Conservation (phyloP, 257 asterid genomes). For the Solanum dulcamara region DNA sequence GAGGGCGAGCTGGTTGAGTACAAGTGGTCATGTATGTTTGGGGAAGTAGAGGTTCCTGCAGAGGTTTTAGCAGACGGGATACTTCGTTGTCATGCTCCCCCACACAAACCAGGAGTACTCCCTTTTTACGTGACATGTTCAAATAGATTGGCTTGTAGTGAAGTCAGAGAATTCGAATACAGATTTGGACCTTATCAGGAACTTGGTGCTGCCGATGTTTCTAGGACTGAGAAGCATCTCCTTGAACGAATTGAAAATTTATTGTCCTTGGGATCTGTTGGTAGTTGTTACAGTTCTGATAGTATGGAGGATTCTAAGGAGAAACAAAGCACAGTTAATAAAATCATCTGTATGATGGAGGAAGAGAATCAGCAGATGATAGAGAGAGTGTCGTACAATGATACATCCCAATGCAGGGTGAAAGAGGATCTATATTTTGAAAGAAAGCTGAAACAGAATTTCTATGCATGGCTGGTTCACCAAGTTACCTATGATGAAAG, state of each 20-base stretch:
- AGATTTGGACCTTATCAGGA: constrained; percentile 24
- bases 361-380: constrained; percentile 37
- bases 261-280: constrained; percentile 19
- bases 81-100: constrained; percentile 64
- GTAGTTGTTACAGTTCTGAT: constrained; percentile 20
- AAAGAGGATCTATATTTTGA: constrained; percentile 40
- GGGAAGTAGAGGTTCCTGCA: constrained; percentile 74
- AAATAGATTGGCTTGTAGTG: constrained; percentile 82
- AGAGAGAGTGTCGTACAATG: constrained; percentile 18
- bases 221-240: constrained; percentile 29
- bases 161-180: constrained; percentile 73
- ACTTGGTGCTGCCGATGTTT: constrained; percentile 14
- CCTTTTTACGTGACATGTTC: constrained; percentile 76
- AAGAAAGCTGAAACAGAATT: constrained; percentile 48
- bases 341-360: constrained; percentile 45
- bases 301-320: constrained; percentile 16
- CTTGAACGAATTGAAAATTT: constrained; percentile 47
- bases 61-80: constrained; percentile 52
- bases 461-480: constrained; percentile 62
- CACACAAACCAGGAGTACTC: constrained; percentile 51
- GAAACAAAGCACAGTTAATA: constrained; percentile 19
- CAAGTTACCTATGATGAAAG: constrained; percentile 49
- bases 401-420: constrained; percentile 19
- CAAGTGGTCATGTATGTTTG: constrained; percentile 88
- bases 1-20: constrained; percentile 29